Conservation (phyloP, 2,329 filamentous ascomycete genomes). For the Nothophaeocryptopus gaeumannii region DNA sequence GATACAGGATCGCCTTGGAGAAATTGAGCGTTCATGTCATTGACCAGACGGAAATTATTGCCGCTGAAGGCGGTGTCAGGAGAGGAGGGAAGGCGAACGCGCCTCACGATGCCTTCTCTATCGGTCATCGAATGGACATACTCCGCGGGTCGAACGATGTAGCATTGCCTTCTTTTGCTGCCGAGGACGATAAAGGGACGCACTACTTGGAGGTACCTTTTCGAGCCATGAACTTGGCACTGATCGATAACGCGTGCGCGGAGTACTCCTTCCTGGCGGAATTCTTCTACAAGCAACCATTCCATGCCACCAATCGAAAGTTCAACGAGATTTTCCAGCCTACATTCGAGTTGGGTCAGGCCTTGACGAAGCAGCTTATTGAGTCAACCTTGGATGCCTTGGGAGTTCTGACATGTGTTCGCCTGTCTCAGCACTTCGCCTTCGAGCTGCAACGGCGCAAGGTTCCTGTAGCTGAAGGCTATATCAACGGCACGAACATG, state of each 20-base stretch:
- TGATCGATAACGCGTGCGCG: constrained; percentile 89
- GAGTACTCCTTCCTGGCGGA: constrained; percentile 92
- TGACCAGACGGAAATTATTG: constrained; percentile 77
- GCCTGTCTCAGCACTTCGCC: constrained; percentile 88
- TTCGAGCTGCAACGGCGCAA: constrained; percentile 92
- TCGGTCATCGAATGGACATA: constrained; percentile 82
- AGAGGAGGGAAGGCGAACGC: constrained; percentile 24
- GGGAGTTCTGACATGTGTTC: constrained; percentile 84
- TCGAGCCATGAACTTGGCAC: constrained; percentile 87
- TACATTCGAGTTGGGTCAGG: constrained; percentile 78
- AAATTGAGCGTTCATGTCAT: constrained; percentile 80
- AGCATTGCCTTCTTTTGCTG: constrained; percentile 81
- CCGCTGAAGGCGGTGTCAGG: constrained; percentile 59
- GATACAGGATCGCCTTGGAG: constrained; percentile 79
- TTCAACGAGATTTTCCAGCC: constrained; percentile 88
- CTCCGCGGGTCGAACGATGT: constrained; percentile 69
- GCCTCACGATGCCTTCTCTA: constrained; percentile 77
- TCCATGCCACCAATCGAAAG: constrained; percentile 73
- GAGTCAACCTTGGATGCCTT: constrained; percentile 78
- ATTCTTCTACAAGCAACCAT: constrained; percentile 80
- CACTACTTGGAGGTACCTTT: constrained; percentile 91
- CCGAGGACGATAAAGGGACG: constrained; percentile 80
- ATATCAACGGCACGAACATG: constrained; percentile 95
- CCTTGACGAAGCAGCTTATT: constrained; percentile 71
- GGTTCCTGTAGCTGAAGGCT: constrained; percentile 81